A percentile compares a stretch with the other conserved stretches of the same genome.
These are phyloP conservation scores for Thraustochytrium sp. DNA, from an alignment of 352 stramenopile species.

Conservation along the genomic window DNA sequence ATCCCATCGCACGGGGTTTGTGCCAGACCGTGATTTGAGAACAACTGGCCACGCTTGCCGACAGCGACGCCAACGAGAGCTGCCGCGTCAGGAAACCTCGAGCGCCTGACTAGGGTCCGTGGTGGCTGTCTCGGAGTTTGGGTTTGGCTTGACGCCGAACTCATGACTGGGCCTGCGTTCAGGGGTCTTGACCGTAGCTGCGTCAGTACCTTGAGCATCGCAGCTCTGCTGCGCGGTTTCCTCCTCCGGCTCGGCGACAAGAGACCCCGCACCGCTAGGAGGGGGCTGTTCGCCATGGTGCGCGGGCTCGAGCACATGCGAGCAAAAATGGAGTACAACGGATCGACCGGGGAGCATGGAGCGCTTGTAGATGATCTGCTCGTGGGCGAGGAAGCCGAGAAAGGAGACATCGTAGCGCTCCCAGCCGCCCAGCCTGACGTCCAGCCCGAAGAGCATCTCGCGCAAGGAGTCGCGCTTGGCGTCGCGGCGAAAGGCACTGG, in stretches of 20 bases:
- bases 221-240: background rate
- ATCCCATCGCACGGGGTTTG: too few species aligned
- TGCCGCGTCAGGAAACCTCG: too few species aligned
- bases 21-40: too few species aligned
- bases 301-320: background rate
- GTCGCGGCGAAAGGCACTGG: background rate
- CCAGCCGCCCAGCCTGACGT: constrained; percentile 12
- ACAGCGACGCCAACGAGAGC: too few species aligned
- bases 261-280: background rate
- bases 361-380: constrained; percentile 38
- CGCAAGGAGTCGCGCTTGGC: background rate
- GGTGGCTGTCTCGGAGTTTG: too few species aligned
- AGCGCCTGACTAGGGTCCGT: too few species aligned
- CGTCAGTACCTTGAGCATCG: background rate
- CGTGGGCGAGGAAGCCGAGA: background rate
- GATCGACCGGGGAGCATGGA: background rate
- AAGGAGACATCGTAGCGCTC: constrained; percentile 38
- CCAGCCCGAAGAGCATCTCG: constrained; percentile 35
- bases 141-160: too few species aligned
- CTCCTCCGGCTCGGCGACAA: background rate
- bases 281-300: background rate
- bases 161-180: too few species aligned
- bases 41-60: too few species aligned
- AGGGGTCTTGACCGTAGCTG: too few species aligned
- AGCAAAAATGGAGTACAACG: background rate